phyloP scores from a whole-genome alignment of 345 rosid species.

The Nasturtium officinale region DNA sequence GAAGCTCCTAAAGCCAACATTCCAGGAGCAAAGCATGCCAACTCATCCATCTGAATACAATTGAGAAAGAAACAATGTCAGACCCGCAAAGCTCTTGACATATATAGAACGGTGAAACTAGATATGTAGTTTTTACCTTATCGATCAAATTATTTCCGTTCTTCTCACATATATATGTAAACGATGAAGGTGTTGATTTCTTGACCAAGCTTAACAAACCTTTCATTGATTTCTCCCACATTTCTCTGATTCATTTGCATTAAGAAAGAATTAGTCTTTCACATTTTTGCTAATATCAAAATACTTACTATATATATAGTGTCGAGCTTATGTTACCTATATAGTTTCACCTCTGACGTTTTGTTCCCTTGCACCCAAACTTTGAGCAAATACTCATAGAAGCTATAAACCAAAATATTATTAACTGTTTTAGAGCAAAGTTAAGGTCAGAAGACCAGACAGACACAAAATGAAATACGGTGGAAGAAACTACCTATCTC shows the following conservation, averaged over 20 bases:
- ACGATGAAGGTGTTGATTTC: constrained; percentile 86
- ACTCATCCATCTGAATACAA: constrained; percentile 88
- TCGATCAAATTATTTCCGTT: constrained; percentile 60
- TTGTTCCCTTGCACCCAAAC: constrained; percentile 97
- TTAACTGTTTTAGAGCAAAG: neutral
- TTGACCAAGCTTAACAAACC: constrained; percentile 77
- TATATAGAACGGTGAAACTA: neutral
- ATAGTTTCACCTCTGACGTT: constrained; percentile 70
- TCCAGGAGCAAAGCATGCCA: constrained; percentile 99
- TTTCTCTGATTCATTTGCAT: constrained; percentile 60
- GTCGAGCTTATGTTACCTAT: constrained; percentile 55
- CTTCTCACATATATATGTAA: constrained; percentile 87
- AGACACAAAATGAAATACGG: neutral
- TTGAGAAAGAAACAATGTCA: constrained; percentile 15
- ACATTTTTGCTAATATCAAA: neutral
- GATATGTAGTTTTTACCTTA: constrained; percentile 56
- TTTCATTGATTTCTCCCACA: constrained; percentile 99
- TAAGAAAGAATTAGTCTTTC: constrained; percentile 4
- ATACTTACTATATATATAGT: neutral
- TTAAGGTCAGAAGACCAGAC: constrained; percentile 1
- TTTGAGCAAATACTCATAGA: constrained; percentile 96
- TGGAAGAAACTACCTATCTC: constrained; percentile 74
- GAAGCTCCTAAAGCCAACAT: constrained; percentile 95
- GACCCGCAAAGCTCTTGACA: constrained; percentile 6
- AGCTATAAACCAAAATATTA: constrained; percentile 54